Evolutionary conservation across 345 rosid species (phyloP).

Genomic region (Pugionium cornutum): DNA sequence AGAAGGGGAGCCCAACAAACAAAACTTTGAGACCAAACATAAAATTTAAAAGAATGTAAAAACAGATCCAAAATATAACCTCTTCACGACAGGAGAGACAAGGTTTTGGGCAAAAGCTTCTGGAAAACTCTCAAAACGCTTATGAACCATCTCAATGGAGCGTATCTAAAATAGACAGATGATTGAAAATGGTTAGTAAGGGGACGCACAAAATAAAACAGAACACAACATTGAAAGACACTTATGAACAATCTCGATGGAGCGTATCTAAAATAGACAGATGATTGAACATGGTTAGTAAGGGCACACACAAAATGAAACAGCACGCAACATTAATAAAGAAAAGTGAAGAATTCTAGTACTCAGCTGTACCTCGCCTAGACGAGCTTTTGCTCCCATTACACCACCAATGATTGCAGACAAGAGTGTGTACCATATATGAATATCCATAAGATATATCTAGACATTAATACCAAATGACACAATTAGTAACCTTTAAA

Average conservation of each 20-base stretch:
- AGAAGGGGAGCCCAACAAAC: conserved; percentile 15
- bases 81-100: conserved; percentile 59
- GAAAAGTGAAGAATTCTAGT: conserved; percentile 20
- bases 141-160: conserved; percentile 89
- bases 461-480: conserved; percentile 32
- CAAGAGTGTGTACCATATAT: conserved; percentile 89
- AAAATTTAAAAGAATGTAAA: neutral
- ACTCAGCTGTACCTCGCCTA: conserved; percentile 80
- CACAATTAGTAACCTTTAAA: conserved; percentile 21
- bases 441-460: conserved; percentile 97
- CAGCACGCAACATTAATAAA: neutral
- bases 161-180: conserved; percentile 63
- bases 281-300: conserved; percentile 24
- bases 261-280: conserved; percentile 63
- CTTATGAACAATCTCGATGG: conserved; percentile 93
- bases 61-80: conserved; percentile 45
- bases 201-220: conserved; percentile 23
- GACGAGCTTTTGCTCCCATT: conserved; percentile 96
- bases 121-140: conserved; percentile 98
- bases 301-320: conserved; percentile 26
- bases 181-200: conserved; percentile 24
- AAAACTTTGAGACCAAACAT: neutral
- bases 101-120: conserved; percentile 86
- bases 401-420: conserved; percentile 97
- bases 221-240: conserved; percentile 51